Evolutionary conservation across 2,329 filamentous ascomycete species (phyloP).

Genomic region (Acarospora socialis): DNA sequence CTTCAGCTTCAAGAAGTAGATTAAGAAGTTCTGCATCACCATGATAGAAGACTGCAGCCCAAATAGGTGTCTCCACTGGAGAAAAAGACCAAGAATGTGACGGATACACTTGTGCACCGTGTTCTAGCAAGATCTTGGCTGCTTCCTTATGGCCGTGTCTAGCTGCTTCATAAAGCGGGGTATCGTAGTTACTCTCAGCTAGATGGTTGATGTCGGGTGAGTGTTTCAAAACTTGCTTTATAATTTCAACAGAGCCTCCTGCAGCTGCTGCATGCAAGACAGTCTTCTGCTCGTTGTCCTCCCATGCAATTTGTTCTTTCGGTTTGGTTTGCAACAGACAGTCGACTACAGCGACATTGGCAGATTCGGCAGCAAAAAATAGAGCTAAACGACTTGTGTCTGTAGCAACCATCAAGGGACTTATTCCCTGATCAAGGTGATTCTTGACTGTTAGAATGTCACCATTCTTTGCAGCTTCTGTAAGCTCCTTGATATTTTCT

Average conservation of each 20-base stretch:
- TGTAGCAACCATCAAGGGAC: conserved; percentile 6
- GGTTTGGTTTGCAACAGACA: conserved; percentile 7
- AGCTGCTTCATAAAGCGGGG: conserved; percentile 4
- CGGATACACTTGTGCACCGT: conserved; percentile 6
- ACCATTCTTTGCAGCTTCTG: conserved; percentile 6
- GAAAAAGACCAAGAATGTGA: background rate
- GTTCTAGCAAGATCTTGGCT: conserved; percentile 6
- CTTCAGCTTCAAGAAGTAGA: conserved; percentile 7
- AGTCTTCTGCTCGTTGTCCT: background rate
- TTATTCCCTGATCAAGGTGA: conserved; percentile 5
- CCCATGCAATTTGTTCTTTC: conserved; percentile 7
- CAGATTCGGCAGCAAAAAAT: conserved; percentile 4
- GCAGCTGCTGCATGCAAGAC: conserved; percentile 7
- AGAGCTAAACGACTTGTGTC: conserved; percentile 6
- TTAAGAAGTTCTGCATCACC: conserved; percentile 1
- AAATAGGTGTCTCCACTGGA: conserved; percentile 3
- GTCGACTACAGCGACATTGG: conserved; percentile 5
- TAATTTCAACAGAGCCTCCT: conserved; percentile 6
- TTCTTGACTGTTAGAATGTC: conserved; percentile 3
- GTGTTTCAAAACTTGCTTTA: conserved; percentile 6
- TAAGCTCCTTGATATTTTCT: conserved; percentile 3
- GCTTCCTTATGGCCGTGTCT: conserved; percentile 2
- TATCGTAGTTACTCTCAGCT: background rate
- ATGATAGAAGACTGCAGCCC: conserved; percentile 1
- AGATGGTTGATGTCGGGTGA: conserved; percentile 4